phyloP scores from a whole-genome alignment of 208 protist species.

The Balamuthia mandrillaris region DNA sequence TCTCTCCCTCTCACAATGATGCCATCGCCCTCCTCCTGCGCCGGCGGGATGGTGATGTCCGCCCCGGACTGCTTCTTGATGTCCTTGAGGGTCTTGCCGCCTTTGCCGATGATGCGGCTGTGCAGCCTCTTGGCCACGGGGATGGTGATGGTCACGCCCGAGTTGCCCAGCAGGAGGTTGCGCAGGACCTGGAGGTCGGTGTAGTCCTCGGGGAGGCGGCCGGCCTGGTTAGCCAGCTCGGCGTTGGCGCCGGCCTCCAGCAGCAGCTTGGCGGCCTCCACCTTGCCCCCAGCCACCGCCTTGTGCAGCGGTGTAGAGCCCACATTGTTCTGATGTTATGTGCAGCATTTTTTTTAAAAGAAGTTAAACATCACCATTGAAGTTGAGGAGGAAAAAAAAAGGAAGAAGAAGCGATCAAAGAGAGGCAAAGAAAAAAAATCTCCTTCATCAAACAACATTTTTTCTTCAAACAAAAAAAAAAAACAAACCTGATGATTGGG shows the following conservation, averaged over 20 bases:
- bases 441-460: too few relatives aligned
- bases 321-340: background rate
- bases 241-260: background rate
- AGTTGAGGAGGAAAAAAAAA: too few relatives aligned
- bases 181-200: background rate
- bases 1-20: background rate
- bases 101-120: background rate
- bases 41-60: background rate
- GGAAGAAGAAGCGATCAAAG: too few relatives aligned
- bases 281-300: background rate
- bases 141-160: background rate
- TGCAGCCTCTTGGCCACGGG: background rate
- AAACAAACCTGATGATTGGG: too few relatives aligned
- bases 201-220: constrained; percentile 27
- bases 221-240: background rate
- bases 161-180: background rate
- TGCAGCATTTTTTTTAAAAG: too few relatives aligned
- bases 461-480: too few relatives aligned
- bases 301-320: constrained; percentile 14
- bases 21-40: background rate
- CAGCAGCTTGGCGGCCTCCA: background rate
- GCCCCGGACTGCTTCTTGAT: background rate
- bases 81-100: constrained; percentile 22
- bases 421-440: too few relatives aligned
- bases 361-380: too few relatives aligned